Base-by-base conservation (phyloP, 257 asterid genomes). In the Salvia splendens region DNA sequence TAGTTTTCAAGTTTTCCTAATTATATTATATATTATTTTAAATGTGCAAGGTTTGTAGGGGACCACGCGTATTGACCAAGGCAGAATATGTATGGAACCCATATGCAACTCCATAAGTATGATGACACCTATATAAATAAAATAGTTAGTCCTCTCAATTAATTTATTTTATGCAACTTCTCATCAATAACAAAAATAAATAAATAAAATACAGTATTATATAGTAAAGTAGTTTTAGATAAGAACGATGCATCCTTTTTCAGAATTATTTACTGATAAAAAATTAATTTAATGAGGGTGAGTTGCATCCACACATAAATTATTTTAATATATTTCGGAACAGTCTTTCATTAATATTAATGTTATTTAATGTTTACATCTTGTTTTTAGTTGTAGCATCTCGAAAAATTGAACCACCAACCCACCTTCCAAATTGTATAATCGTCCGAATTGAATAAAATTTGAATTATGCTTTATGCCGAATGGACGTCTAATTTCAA, bases 211-310 rank as follows among this genome's bases (percentile, higher is more conserved):
- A 70, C 42, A 40, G n/a, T 42, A 35, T 11, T 47, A 67, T 66
- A 73, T 35, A 28, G 11, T 58, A 74, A 67, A 81, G 75, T 79
- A 30, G 81, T 71, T 82, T 61, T 71, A 79, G 84, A 82, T 82
- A 79, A 79, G 82, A 77, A 64, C 81, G 72, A 72, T 73, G 71
- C 67, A 35, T 24, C 60, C 45, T 66, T 74, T 58, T 55, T 55
- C 47, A 55, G 64, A 65, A 41, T 50, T 65, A 47, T 40, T 24
- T 43, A 57, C 5, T 8, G 3, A 10, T 33, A 60, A 67, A 50
- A 65, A 15, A 48, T 33, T 38, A 64, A 64, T 36, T 54, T 11
- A 55, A 11, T 4, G 9, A 65, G 73, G 72, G 48, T 28, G 73
- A 15, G 64, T 48, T 58, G 74, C 67, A 47, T 47, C 74, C 16